Conservation (phyloP, 2,329 filamentous ascomycete species). For the Gliomastix tumulicola region DNA sequence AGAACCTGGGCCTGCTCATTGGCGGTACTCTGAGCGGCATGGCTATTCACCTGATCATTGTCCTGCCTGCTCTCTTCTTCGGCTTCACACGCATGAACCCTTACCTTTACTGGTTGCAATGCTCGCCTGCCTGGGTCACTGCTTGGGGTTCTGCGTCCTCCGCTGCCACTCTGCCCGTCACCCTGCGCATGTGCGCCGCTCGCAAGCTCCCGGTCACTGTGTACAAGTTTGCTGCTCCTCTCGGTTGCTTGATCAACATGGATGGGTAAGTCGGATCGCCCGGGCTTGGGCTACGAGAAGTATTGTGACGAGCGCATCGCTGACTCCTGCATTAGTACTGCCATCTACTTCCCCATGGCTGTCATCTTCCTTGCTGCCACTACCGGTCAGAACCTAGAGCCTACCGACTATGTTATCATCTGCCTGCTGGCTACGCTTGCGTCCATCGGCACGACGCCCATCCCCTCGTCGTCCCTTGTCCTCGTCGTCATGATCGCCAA, state of each 20-base stretch:
- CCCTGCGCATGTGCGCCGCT: slow-evolving; percentile 30
- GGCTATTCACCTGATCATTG: slow-evolving; percentile 36
- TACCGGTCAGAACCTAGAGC: slow-evolving; percentile 33
- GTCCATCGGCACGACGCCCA: slow-evolving; percentile 46
- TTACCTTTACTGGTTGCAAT: slow-evolving; percentile 37
- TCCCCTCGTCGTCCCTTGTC: slow-evolving; percentile 43
- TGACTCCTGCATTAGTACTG: slow-evolving; percentile 24
- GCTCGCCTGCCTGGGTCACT: slow-evolving; percentile 44
- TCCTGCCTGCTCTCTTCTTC: slow-evolving; percentile 36
- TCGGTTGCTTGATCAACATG: slow-evolving; percentile 44
- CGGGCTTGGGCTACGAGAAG: too few species aligned
- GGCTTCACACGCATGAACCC: slow-evolving; percentile 34
- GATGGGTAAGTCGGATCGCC: slow-evolving; percentile 24
- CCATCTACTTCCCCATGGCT: slow-evolving; percentile 47
- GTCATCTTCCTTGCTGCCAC: slow-evolving; percentile 45
- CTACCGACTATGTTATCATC: slow-evolving; percentile 40
- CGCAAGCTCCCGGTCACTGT: slow-evolving; percentile 33
- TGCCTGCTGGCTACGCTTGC: slow-evolving; percentile 40
- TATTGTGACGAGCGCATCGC: too few species aligned
- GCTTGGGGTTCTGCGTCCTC: slow-evolving; percentile 47
- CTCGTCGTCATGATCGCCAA: slow-evolving; percentile 43
- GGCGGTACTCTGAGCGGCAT: slow-evolving; percentile 37
- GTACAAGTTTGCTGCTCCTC: slow-evolving; percentile 36
- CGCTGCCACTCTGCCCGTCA: slow-evolving; percentile 43
- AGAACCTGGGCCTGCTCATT: slow-evolving; percentile 42